phyloP scores from a whole-genome alignment of 169 alveolate genomes.

The Miamiensis avidus region DNA sequence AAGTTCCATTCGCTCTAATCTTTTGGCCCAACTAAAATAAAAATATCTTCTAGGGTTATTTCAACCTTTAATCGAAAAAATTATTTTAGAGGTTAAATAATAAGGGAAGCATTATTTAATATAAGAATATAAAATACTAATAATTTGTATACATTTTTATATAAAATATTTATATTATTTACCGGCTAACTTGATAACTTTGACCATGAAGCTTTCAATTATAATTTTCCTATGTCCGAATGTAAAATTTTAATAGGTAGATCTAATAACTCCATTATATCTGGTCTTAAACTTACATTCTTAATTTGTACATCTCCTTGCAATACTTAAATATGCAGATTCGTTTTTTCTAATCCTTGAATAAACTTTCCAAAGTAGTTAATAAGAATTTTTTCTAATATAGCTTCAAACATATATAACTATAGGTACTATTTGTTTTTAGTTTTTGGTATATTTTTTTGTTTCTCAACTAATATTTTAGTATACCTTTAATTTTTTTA shows the following conservation, averaged over 20 bases:
- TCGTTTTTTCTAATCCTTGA: constrained; percentile 55
- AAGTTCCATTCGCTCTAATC: constrained; percentile 59
- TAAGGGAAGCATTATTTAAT: background rate
- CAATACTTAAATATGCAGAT: constrained; percentile 53
- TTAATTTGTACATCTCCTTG: constrained; percentile 57
- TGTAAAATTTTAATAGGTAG: constrained; percentile 58
- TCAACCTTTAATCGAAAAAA: constrained; percentile 1
- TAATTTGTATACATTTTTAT: too few species aligned
- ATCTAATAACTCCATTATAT: constrained; percentile 59
- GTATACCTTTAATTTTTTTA: too few species aligned
- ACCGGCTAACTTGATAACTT: constrained; percentile 60
- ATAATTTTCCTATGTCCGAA: constrained; percentile 56
- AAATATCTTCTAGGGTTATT: constrained; percentile 59
- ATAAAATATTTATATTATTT: too few species aligned
- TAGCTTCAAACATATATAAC: constrained; percentile 65
- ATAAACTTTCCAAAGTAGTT: constrained; percentile 61
- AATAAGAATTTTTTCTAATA: constrained; percentile 52
- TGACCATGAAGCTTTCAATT: constrained; percentile 65
- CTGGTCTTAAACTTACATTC: constrained; percentile 62
- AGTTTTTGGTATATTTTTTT: too few species aligned
- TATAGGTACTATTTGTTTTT: too few species aligned
- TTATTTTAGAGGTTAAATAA: background rate
- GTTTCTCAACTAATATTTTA: too few species aligned
- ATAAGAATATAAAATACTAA: too few species aligned
- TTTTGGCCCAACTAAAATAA: constrained; percentile 54